Conservation (phyloP, 345 rosid species). For the Salix purpurea region DNA sequence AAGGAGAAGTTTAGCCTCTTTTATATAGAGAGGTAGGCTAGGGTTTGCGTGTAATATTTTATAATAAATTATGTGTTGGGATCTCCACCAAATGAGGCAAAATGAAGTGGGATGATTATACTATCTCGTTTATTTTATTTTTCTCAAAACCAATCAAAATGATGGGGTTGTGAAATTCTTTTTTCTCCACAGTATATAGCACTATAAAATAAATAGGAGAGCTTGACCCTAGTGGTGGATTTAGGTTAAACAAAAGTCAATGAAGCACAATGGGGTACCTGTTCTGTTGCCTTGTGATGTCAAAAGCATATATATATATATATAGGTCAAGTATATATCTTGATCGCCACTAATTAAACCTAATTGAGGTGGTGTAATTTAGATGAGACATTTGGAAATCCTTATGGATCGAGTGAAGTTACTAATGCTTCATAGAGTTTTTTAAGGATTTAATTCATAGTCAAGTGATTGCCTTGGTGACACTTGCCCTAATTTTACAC, state of each 20-base stretch:
- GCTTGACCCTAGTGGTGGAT: conserved; percentile 12
- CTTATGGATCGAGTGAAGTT: not conserved
- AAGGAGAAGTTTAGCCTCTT: not conserved
- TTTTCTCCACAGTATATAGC: not conserved
- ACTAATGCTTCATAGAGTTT: not conserved
- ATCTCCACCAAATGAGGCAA: conserved; percentile 35
- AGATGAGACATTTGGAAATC: not conserved
- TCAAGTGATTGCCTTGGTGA: not conserved
- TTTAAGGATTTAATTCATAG: not conserved
- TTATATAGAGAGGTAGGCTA: not conserved
- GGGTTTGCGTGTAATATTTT: conserved; percentile 5
- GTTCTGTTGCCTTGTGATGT: conserved; percentile 16
- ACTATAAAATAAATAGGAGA: conserved; percentile 28
- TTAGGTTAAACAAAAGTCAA: conserved; percentile 18
- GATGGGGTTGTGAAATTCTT: conserved; percentile 12
- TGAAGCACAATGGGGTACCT: not conserved
- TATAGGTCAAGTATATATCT: too few species aligned
- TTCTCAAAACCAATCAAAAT: conserved; percentile 6
- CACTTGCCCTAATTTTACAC: not conserved
- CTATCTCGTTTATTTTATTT: not conserved
- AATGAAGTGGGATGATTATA: conserved; percentile 29
- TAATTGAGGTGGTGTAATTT: not conserved
- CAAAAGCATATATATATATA: not conserved
- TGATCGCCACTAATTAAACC: too few species aligned
- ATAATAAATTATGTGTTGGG: conserved; percentile 4